Evolutionary conservation across 371 early-diverging fungal species (phyloP).

Genomic region (Catenaria anguillulae): DNA sequence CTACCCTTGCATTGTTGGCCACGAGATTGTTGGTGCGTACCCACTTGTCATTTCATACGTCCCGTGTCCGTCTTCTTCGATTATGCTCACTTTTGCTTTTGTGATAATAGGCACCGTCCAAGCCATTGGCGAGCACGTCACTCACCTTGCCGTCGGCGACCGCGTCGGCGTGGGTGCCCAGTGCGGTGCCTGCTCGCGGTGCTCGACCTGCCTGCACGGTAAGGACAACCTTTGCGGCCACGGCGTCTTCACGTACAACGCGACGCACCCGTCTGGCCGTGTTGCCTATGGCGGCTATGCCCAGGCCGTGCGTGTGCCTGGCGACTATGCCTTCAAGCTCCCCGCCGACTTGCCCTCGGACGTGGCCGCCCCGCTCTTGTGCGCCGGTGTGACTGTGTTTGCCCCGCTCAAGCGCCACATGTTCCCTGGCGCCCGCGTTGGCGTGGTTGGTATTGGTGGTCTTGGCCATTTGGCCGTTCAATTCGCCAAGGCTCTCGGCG

Average conservation of each 20-base stretch:
- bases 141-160: conserved; percentile 46
- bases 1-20: conserved; percentile 62
- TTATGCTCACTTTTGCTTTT: no score
- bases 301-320: conserved; percentile 43
- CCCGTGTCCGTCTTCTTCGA: no score
- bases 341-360: conserved; percentile 38
- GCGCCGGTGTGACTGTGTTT: conserved; percentile 57
- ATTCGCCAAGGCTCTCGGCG: conserved; percentile 49
- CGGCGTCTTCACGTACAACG: conserved; percentile 31
- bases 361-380: conserved; percentile 41
- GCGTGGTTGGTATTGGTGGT: conserved; percentile 55
- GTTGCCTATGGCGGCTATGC: conserved; percentile 52
- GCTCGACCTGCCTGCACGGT: conserved; percentile 5
- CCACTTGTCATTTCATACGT: no score
- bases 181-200: conserved; percentile 1
- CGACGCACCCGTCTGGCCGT: conserved; percentile 39
- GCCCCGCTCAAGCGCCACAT: conserved; percentile 33
- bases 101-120: conserved; percentile 30
- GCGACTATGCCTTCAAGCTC: conserved; percentile 38
- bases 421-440: conserved; percentile 39
- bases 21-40: conserved; percentile 60
- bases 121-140: conserved; percentile 24
- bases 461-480: conserved; percentile 54
- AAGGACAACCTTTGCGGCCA: conserved; percentile 8
- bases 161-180: conserved; percentile 37